A percentile compares a stretch with the other conserved stretches of the same genome.
Conservation (phyloP, 2,329 filamentous ascomycete species). For the Pseudogymnoascus verrucosus region DNA sequence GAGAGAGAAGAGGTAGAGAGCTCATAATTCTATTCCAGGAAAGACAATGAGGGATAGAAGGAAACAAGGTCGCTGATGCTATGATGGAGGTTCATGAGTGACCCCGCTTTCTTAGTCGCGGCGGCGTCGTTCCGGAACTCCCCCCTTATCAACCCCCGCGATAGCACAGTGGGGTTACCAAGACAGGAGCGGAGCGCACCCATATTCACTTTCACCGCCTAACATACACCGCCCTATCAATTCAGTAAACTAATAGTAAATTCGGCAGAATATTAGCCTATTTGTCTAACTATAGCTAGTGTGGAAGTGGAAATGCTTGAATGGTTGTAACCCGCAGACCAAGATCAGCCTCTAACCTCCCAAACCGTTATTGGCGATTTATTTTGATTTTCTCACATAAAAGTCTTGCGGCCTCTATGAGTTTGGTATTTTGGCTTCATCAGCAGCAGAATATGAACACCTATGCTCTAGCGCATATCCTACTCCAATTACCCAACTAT, state of each 20-base stretch:
- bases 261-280: not conserved
- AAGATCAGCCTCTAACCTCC: too few species aligned
- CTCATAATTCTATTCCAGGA: constrained; percentile 3
- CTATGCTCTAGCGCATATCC: not conserved
- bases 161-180: not conserved
- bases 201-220: not conserved
- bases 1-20: not conserved
- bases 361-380: not conserved
- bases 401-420: not conserved
- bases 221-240: not conserved
- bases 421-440: not conserved
- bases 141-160: not conserved
- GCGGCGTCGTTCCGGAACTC: not conserved
- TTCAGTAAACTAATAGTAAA: not conserved
- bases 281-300: not conserved
- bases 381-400: not conserved
- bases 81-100: not conserved
- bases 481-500: not conserved
- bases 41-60: not conserved
- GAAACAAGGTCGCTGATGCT: not conserved
- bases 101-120: constrained; percentile 3
- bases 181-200: not conserved
- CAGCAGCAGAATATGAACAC: not conserved
- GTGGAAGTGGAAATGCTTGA: not conserved
- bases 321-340: not conserved